phyloP scores from a whole-genome alignment of 164 flowering plant genomes.

The Santalum album region DNA sequence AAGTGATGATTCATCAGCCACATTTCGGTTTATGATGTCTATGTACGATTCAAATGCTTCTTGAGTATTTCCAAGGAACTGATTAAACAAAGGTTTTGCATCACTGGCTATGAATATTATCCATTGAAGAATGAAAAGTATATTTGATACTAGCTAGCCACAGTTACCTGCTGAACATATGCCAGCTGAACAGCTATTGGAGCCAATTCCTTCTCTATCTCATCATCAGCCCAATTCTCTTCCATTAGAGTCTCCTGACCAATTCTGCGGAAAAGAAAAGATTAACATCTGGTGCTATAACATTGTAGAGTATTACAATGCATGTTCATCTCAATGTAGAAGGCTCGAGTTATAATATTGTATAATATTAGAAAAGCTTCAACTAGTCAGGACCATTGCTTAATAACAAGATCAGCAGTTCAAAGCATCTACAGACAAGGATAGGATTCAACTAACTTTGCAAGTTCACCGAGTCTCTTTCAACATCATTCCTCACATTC shows the following conservation, averaged over 20 bases:
- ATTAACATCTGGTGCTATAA: background rate
- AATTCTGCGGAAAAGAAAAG: slow-evolving; percentile 36
- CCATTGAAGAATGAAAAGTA: background rate
- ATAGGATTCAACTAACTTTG: too few species aligned
- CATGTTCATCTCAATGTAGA: too few species aligned
- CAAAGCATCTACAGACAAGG: too few species aligned
- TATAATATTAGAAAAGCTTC: too few species aligned
- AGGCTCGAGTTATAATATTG: too few species aligned
- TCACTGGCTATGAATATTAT: slow-evolving; percentile 1
- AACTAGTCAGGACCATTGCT: too few species aligned
- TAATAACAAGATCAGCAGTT: too few species aligned
- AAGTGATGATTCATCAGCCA: slow-evolving; percentile 74
- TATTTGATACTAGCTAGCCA: background rate
- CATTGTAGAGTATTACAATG: too few species aligned
- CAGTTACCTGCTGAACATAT: slow-evolving; percentile 78
- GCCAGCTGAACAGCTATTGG: slow-evolving; percentile 92
- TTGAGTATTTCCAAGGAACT: slow-evolving; percentile 64
- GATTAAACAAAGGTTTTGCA: slow-evolving; percentile 13
- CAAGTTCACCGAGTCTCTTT: too few species aligned
- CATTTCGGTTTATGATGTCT: slow-evolving; percentile 49
- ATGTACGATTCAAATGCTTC: slow-evolving; percentile 64
- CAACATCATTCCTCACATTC: too few species aligned
- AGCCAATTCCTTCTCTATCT: slow-evolving; percentile 82
- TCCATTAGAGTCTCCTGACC: slow-evolving; percentile 90
- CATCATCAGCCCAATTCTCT: slow-evolving; percentile 80